Base-by-base conservation (phyloP, 106 monocot species). In the Triglochin maritima region DNA sequence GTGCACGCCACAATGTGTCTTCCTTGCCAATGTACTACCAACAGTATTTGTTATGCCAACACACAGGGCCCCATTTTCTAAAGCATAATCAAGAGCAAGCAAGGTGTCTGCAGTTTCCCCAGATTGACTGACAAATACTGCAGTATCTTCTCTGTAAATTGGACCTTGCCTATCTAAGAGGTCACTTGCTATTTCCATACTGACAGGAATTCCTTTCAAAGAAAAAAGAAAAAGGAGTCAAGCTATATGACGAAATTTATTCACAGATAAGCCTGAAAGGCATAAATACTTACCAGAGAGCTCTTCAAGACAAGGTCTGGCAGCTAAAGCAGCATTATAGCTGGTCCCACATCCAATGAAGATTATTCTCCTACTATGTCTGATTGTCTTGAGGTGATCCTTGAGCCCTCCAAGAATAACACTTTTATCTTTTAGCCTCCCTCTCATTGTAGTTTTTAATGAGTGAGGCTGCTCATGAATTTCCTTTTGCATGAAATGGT, bases 1-100 rank as follows among this genome's bases (percentile, higher is more conserved):
- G 79, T 98, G 96, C 61, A 98, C 84, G 49, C 96, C 96, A 67
- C 96, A 98, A 17, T 98, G 86, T 46, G 96, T 98, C 80, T 84
- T 91, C 65, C 96, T 85, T 2, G 96, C 83, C 46, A 98, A 77
- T 59, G 96, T 86, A 62, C 91, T 91, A 10, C 96, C 96, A 58
- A 98, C 96, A 57, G 96, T 98, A 80, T 98, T 98, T 51, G 96
- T 98, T 72, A 91, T 72, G n/a, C 96, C 96, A 75, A 98, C 96
- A 80, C 96, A 98, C 9, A 84, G 47, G 5, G 96, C 96, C 45
- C 96, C 91, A 73, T 79, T 88, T 78, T 82, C 79, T 63, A 91
- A 74, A 43, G 96, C 91, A 86, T 98, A 98, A 17, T 98, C 88
- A 49, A 98, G 91, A 5, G 96, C 96, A 41, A 84, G 74, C 45